Evolutionary conservation across 257 asterid genomes (phyloP).

Genomic region (Solanum sejunctum): DNA sequence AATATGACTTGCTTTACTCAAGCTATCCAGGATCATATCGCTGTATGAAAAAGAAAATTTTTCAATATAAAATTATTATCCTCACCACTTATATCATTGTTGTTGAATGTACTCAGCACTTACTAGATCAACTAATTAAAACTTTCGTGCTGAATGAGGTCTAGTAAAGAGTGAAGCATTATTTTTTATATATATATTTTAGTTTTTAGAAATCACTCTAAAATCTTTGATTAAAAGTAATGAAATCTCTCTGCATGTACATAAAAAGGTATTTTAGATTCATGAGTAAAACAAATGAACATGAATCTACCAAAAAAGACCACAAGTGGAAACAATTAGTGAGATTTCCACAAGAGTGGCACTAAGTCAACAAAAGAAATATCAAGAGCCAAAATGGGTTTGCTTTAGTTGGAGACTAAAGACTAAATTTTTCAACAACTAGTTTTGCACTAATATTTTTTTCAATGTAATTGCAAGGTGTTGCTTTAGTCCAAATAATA

Average conservation of each 20-base stretch:
- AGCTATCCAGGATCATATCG: not conserved
- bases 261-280: not conserved
- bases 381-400: not conserved
- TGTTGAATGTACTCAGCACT: no score
- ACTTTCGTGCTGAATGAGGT: not conserved
- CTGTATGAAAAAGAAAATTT: no score
- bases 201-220: not conserved
- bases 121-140: not conserved
- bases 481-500: not conserved
- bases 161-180: no score
- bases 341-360: not conserved
- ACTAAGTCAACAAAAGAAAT: not conserved
- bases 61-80: no score
- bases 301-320: not conserved
- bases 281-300: not conserved
- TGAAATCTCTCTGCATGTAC: not conserved
- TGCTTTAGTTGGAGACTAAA: not conserved
- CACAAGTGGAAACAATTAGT: not conserved
- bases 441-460: not conserved
- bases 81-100: no score
- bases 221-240: not conserved
- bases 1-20: not conserved
- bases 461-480: not conserved
- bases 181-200: not conserved
- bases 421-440: not conserved